These are phyloP conservation scores for Berberis vulgaris DNA, from an alignment of 164 flowering plant genomes.

Conservation along the genomic window DNA sequence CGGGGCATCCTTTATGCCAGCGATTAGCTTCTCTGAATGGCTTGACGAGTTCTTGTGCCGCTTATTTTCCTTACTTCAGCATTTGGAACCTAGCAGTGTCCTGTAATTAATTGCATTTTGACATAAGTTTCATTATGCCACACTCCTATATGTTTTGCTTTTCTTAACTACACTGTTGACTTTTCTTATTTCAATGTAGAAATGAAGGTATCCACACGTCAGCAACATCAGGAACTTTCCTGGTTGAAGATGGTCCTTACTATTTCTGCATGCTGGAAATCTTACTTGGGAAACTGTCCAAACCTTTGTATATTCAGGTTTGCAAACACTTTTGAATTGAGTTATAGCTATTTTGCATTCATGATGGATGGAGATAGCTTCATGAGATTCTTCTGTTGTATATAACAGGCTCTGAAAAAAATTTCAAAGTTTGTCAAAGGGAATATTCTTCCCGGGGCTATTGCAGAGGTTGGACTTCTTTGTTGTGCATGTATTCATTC, in stretches of 20 bases:
- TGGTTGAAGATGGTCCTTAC: constrained; percentile 89
- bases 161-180: not conserved
- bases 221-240: constrained; percentile 82
- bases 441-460: constrained; percentile 97
- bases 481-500: constrained; percentile 95
- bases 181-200: constrained; percentile 32
- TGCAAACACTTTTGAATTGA: not conserved
- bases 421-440: constrained; percentile 82
- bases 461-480: constrained; percentile 94
- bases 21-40: constrained; percentile 82
- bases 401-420: constrained; percentile 75
- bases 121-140: not conserved
- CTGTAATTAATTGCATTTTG: constrained; percentile 42
- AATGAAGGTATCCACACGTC: constrained; percentile 73
- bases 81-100: constrained; percentile 87
- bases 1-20: constrained; percentile 37
- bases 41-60: constrained; percentile 94
- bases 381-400: constrained; percentile 8
- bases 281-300: constrained; percentile 77
- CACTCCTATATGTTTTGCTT: not conserved
- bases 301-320: constrained; percentile 79
- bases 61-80: constrained; percentile 70
- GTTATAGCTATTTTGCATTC: not conserved
- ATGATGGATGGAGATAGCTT: not conserved
- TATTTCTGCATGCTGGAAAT: constrained; percentile 95